Percentiles rank a stretch among this genome's conserved stretches.
phyloP scores from a whole-genome alignment of 805 yeast species.

The Cyberlindnera euphorbiiphila region DNA sequence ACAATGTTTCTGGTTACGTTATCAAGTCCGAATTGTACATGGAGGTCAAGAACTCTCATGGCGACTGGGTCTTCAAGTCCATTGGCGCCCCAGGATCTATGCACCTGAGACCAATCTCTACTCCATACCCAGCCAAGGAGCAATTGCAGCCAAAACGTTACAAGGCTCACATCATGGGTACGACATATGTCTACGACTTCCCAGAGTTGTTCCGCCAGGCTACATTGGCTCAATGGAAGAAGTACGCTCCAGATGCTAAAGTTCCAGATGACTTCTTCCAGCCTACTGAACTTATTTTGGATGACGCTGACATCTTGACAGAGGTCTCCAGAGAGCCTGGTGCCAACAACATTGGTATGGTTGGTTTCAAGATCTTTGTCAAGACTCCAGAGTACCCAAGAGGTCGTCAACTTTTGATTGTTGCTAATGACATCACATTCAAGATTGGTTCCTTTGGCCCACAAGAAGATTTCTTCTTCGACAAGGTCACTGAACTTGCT shows the following conservation, averaged over 20 bases:
- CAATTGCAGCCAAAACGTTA: constrained; percentile 98
- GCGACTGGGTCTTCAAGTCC: constrained; percentile 97
- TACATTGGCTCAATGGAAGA: constrained; percentile 78
- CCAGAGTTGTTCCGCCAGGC: constrained; percentile 98
- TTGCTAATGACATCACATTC: constrained; percentile 96
- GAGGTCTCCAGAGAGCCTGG: constrained; percentile 96
- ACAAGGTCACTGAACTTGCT: constrained; percentile 89
- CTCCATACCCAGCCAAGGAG: constrained; percentile 97
- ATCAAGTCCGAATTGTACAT: constrained; percentile 93
- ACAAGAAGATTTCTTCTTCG: constrained; percentile 86
- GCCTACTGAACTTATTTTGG: constrained; percentile 76
- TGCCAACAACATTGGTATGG: constrained; percentile 95
- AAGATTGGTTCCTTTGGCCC: constrained; percentile 99
- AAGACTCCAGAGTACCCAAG: constrained; percentile 96
- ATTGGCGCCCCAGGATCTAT: constrained; percentile 93
- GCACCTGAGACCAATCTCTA: constrained; percentile 94
- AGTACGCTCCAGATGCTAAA: constrained; percentile 48
- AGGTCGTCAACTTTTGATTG: constrained; percentile 89
- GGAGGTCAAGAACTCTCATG: constrained; percentile 87
- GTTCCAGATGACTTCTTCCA: constrained; percentile 76
- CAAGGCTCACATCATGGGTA: constrained; percentile 97
- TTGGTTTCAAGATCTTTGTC: constrained; percentile 85
- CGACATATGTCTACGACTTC: constrained; percentile 97
- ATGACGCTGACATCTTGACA: constrained; percentile 72
- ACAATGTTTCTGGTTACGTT: constrained; percentile 95